phyloP scores from a whole-genome alignment of 495 filamentous ascomycete species.

The Cercophora scortea region DNA sequence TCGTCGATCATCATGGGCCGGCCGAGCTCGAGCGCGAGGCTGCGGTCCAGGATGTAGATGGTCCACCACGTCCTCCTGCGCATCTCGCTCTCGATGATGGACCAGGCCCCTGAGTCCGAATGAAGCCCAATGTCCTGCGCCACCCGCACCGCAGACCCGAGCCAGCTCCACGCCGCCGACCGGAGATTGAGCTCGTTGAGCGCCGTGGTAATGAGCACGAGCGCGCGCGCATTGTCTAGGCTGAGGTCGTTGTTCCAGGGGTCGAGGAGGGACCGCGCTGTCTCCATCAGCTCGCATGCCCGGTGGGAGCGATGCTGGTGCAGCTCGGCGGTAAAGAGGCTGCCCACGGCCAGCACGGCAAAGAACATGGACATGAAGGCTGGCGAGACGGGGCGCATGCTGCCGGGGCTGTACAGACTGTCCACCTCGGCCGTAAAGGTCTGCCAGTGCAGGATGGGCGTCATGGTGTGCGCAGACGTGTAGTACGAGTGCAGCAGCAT shows the following conservation, averaged over 20 bases:
- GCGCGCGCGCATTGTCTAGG: slow-evolving; percentile 67
- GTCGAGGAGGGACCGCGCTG: slow-evolving; percentile 61
- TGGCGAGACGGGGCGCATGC: slow-evolving; percentile 54
- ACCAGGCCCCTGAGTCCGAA: slow-evolving; percentile 64
- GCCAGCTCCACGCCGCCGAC: slow-evolving; percentile 84
- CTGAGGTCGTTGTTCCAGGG: slow-evolving; percentile 78
- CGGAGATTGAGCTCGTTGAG: slow-evolving; percentile 82
- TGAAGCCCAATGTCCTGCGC: slow-evolving; percentile 87
- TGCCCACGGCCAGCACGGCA: slow-evolving; percentile 75
- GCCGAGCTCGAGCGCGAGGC: slow-evolving; percentile 74
- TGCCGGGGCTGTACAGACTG: slow-evolving; percentile 60
- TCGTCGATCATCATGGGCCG: slow-evolving; percentile 82
- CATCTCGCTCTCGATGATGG: slow-evolving; percentile 79
- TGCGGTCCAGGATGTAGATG: slow-evolving; percentile 82
- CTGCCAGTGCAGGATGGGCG: slow-evolving; percentile 88
- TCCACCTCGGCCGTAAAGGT: slow-evolving; percentile 72
- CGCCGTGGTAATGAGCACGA: slow-evolving; percentile 70
- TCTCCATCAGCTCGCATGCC: slow-evolving; percentile 65
- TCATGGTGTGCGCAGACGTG: slow-evolving; percentile 63
- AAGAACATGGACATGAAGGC: slow-evolving; percentile 81
- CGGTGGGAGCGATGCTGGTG: slow-evolving; percentile 44
- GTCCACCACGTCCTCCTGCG: slow-evolving; percentile 90
- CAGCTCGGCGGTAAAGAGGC: slow-evolving; percentile 61
- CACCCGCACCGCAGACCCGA: slow-evolving; percentile 74
- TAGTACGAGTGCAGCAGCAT: slow-evolving; percentile 71